Conservation (phyloP, 345 rosid genomes). For the Combretum micranthum region DNA sequence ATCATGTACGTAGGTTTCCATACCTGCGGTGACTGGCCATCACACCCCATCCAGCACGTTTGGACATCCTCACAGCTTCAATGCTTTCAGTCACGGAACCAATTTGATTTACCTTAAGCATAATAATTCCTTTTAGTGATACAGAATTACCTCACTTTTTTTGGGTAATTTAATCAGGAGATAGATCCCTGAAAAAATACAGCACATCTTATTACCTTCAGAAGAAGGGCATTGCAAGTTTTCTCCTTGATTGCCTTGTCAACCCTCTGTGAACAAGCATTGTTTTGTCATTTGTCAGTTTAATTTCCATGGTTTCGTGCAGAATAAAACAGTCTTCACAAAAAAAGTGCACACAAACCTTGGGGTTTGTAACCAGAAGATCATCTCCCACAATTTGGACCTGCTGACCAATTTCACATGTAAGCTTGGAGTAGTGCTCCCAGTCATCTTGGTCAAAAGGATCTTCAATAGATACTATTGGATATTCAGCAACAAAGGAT, state of each 20-base stretch:
- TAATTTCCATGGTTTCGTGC: neutral
- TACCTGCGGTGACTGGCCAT: conserved; percentile 92
- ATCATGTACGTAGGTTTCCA: too few species aligned
- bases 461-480: conserved; percentile 63
- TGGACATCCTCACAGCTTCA: conserved; percentile 96
- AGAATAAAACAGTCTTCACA: neutral
- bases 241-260: conserved; percentile 81
- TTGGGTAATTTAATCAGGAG: too few species aligned
- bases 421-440: conserved; percentile 51
- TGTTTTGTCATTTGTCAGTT: neutral
- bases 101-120: conserved; percentile 84
- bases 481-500: conserved; percentile 49
- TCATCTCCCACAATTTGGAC: conserved; percentile 73
- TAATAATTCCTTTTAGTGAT: neutral
- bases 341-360: conserved; percentile 21
- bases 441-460: conserved; percentile 77
- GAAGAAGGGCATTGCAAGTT: conserved; percentile 90
- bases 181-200: too few species aligned
- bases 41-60: conserved; percentile 96
- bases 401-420: conserved; percentile 46
- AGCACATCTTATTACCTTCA: conserved; percentile 44
- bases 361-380: conserved; percentile 66
- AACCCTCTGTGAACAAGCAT: conserved; percentile 50
- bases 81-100: conserved; percentile 96
- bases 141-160: too few species aligned